Conservation (phyloP, 2,329 filamentous ascomycete species). For the Albophoma yamanashiensis region DNA sequence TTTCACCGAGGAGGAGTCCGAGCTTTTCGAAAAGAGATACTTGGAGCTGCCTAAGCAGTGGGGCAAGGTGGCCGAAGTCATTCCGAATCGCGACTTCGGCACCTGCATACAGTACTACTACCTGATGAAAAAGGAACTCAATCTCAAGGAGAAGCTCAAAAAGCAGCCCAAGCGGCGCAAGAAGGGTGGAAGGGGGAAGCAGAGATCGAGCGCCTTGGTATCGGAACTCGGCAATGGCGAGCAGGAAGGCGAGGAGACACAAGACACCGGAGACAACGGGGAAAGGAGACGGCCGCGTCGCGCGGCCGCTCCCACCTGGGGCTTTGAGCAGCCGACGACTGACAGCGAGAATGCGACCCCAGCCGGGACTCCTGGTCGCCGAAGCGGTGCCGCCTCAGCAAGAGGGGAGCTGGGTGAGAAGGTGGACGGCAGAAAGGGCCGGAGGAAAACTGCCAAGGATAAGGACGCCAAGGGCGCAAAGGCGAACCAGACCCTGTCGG, state of each 20-base stretch:
- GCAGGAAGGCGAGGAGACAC: slow-evolving; percentile 42
- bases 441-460: slow-evolving; percentile 27
- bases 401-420: slow-evolving; percentile 38
- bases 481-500: slow-evolving; percentile 32
- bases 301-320: slow-evolving; percentile 62
- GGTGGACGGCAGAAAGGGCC: slow-evolving; percentile 24
- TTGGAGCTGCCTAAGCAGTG: slow-evolving; percentile 72
- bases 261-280: slow-evolving; percentile 47
- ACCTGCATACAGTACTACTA: slow-evolving; percentile 84
- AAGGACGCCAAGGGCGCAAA: slow-evolving; percentile 31
- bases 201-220: slow-evolving; percentile 52
- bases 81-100: slow-evolving; percentile 61
- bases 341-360: slow-evolving; percentile 52
- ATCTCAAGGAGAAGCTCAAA: slow-evolving; percentile 67
- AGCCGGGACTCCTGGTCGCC: slow-evolving; percentile 45
- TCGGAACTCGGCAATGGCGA: slow-evolving; percentile 54
- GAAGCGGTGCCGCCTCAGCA: slow-evolving; percentile 26
- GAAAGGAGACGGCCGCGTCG: slow-evolving; percentile 51
- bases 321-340: slow-evolving; percentile 45
- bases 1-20: slow-evolving; percentile 61
- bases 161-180: slow-evolving; percentile 50
- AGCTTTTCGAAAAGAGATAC: slow-evolving; percentile 63
- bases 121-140: slow-evolving; percentile 62
- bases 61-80: slow-evolving; percentile 61
- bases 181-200: slow-evolving; percentile 45